Evolutionary conservation across 2,329 filamentous ascomycete species (phyloP), one percentile per base, ranked within the genome.

Genomic region (Fusarium succisae): DNA sequence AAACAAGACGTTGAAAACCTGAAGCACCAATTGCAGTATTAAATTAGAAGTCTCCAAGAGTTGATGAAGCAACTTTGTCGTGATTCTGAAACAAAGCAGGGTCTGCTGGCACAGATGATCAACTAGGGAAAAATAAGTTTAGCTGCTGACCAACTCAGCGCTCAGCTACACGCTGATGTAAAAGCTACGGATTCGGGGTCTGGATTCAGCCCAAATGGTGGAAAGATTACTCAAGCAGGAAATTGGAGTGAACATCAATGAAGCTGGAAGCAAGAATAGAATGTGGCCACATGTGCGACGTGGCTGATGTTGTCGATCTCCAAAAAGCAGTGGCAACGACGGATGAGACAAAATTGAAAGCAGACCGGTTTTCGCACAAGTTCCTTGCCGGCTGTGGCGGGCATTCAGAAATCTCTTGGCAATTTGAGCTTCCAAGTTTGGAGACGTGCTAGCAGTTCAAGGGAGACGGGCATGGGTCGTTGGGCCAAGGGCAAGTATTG

Each of bases 271-370:
- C 60, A 73, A 68, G 66, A 77, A 73, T 71, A 66, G 60, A 70
- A 75, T 56, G 63, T 73, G 66, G 61, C 44, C 62, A 54, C 37
- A 39, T 45, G 44, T 48, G 43, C 50, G 63, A 71, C 63, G 73
- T 76, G 75, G 71, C 72, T 75, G 61, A 60, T 71, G 63, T 48
- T 44, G 61, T 61, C 44, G 69, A 76, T 75, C 66, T 32, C 28
- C n/a, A 37, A 47, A 53, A 47, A 41, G 22, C 50, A 56, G 44
- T 70, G 62, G 60, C 58, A 62, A 67, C 54, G 39, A 51, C 17
- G 48, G 37, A 61, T 68, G 59, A 48, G 38, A 55, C 26, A 56
- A 60, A 47, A 56, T 47, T 57, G 66, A 54, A 69, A 53, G 28
- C 38, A 70, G 37, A 55, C 47, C 53, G 18, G 69, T n/a, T 22